These are phyloP conservation scores for Podaxis pistillaris DNA, from an alignment of 768 basidiomycete genomes.

Conservation along the genomic window DNA sequence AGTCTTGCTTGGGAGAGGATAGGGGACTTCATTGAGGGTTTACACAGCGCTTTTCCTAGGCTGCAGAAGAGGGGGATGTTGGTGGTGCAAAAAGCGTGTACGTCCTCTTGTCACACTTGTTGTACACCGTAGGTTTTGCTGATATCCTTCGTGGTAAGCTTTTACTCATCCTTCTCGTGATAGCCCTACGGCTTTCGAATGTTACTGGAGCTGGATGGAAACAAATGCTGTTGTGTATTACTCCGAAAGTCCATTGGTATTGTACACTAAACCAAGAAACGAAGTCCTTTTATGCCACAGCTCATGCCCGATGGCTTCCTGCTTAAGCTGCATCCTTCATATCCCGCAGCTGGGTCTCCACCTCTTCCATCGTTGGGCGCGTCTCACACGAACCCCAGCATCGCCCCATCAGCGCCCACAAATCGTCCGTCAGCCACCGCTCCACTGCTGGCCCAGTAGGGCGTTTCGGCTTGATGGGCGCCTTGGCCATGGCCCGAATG, in stretches of 20 bases:
- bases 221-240: too few relatives aligned
- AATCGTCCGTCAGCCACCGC: conserved; percentile 41
- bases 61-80: too few relatives aligned
- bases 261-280: not conserved
- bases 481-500: conserved; percentile 39
- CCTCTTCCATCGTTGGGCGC: conserved; percentile 40
- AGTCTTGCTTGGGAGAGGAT: too few relatives aligned
- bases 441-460: conserved; percentile 34
- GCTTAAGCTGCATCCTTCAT: not conserved
- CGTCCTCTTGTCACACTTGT: too few relatives aligned
- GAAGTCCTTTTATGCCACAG: not conserved
- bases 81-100: too few relatives aligned
- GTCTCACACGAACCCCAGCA: conserved; percentile 45
- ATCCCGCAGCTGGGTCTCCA: conserved; percentile 22
- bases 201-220: too few relatives aligned
- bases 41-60: too few relatives aligned
- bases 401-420: conserved; percentile 44
- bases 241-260: not conserved
- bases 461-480: conserved; percentile 30
- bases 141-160: too few relatives aligned
- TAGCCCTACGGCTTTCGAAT: too few relatives aligned
- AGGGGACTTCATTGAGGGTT: too few relatives aligned
- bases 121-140: too few relatives aligned
- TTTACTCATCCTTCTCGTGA: too few relatives aligned
- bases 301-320: not conserved